Conservation (phyloP, 192 early-diverging fungal genomes). For the Gonapodya prolifera region DNA sequence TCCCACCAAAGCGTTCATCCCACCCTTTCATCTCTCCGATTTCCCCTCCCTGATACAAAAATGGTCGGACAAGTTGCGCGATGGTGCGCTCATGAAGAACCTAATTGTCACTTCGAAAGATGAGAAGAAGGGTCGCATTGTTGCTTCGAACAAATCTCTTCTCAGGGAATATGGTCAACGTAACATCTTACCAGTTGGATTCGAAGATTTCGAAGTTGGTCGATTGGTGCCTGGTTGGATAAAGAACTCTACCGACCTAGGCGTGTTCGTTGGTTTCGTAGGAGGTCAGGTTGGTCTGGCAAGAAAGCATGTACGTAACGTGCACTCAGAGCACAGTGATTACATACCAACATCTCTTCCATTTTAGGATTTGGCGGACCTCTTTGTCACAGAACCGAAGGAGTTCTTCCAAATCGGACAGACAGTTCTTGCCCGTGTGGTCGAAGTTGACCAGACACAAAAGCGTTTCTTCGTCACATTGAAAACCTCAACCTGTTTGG, state of each 20-base stretch:
- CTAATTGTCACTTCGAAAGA: not conserved
- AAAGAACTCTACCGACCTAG: conserved; percentile 40
- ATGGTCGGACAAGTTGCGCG: not conserved
- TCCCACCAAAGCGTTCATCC: not conserved
- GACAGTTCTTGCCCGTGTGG: conserved; percentile 54
- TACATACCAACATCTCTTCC: conserved; percentile 8
- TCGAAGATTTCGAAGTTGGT: conserved; percentile 43
- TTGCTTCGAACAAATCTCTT: not conserved
- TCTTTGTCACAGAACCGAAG: conserved; percentile 38
- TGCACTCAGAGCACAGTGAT: not conserved
- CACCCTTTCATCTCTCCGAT: not conserved
- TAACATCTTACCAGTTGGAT: not conserved
- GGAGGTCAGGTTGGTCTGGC: conserved; percentile 45
- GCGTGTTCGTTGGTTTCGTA: conserved; percentile 45
- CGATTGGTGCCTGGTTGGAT: conserved; percentile 62
- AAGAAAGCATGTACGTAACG: conserved; percentile 16
- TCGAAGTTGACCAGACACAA: conserved; percentile 31
- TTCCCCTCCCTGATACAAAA: not conserved
- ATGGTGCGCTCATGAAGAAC: not conserved
- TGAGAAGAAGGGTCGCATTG: not conserved
- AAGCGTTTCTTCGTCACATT: conserved; percentile 43
- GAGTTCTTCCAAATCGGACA: conserved; percentile 46
- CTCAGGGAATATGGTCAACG: not conserved
- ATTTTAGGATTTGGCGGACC: conserved; percentile 41
- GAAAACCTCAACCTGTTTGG: conserved; percentile 36